A percentile compares a stretch with the other conserved stretches of the same genome.
These are phyloP conservation scores for Penicillium herquei DNA, from an alignment of 495 filamentous ascomycete species.

Conservation along the genomic window DNA sequence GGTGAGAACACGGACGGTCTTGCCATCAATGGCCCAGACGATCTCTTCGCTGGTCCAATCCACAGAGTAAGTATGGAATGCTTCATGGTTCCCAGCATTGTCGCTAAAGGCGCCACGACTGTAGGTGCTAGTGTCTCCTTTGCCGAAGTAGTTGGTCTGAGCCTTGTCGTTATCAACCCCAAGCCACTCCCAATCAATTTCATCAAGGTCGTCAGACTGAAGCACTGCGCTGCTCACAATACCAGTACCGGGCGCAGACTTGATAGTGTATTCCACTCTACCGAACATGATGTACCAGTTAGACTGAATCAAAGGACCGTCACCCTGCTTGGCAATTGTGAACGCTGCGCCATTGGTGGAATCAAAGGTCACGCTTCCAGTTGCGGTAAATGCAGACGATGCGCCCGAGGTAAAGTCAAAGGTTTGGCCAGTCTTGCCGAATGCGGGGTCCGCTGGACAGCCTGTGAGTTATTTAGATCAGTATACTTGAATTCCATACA, in stretches of 20 bases:
- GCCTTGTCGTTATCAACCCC: slow-evolving; percentile 61
- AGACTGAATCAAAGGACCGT: slow-evolving; percentile 77
- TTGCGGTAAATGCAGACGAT: slow-evolving; percentile 65
- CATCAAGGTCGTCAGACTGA: slow-evolving; percentile 81
- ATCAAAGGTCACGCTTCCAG: slow-evolving; percentile 66
- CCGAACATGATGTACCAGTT: slow-evolving; percentile 78
- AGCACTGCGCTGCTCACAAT: slow-evolving; percentile 76
- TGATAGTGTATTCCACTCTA: slow-evolving; percentile 55
- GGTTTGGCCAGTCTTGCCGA: slow-evolving; percentile 67
- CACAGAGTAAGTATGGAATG: slow-evolving; percentile 80
- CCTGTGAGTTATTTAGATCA: slow-evolving; percentile 27
- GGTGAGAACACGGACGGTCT: slow-evolving; percentile 63
- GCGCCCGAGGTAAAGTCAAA: slow-evolving; percentile 77
- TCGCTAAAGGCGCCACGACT: slow-evolving; percentile 60
- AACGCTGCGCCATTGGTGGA: slow-evolving; percentile 72
- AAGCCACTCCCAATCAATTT: slow-evolving; percentile 88
- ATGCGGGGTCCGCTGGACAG: slow-evolving; percentile 78
- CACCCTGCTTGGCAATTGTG: slow-evolving; percentile 77
- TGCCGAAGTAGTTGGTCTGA: slow-evolving; percentile 86
- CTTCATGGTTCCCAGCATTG: slow-evolving; percentile 48
- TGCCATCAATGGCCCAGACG: slow-evolving; percentile 71
- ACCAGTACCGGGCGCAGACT: slow-evolving; percentile 61
- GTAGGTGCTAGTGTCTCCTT: slow-evolving; percentile 66
- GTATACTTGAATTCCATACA: background rate
- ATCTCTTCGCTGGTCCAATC: slow-evolving; percentile 74